Conservation (phyloP, 495 filamentous ascomycete genomes). For the Amphirosellinia nigrospora region DNA sequence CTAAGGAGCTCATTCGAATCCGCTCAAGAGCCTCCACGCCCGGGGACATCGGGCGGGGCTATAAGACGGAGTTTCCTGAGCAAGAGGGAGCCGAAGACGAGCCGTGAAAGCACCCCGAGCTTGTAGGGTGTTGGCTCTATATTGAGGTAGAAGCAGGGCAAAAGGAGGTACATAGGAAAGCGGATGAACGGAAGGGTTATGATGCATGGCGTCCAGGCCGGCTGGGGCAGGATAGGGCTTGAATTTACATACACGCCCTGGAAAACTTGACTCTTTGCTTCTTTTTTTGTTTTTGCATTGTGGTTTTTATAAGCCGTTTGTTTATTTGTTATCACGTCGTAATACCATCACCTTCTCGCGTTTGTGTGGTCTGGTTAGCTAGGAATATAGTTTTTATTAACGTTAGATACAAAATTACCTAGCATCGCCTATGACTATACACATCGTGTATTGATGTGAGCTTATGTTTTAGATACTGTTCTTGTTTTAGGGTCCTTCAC, state of each 20-base stretch:
- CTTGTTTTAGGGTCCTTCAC: no score
- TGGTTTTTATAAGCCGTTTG: neutral
- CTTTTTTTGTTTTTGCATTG: neutral
- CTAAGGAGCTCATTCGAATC: conserved; percentile 67
- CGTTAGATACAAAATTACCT: neutral
- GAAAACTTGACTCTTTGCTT: conserved; percentile 4
- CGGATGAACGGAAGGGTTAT: neutral
- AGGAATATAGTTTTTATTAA: neutral
- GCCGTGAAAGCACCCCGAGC: conserved; percentile 45
- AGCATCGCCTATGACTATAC: no score
- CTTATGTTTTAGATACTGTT: no score
- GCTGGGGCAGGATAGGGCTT: conserved; percentile 1
- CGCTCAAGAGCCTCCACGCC: conserved; percentile 41
- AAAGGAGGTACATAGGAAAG: neutral
- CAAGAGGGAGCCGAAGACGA: conserved; percentile 48
- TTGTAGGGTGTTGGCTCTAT: neutral
- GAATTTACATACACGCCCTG: neutral
- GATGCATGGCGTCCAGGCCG: conserved; percentile 6
- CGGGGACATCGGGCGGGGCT: conserved; percentile 53
- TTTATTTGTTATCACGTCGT: neutral
- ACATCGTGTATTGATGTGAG: no score
- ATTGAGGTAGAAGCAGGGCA: neutral
- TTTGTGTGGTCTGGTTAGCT: neutral
- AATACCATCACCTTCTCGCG: conserved; percentile 8
- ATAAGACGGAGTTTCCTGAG: conserved; percentile 58